Evolutionary conservation across 805 yeast species (phyloP).

Genomic region (Zygosaccharomyces rouxii): DNA sequence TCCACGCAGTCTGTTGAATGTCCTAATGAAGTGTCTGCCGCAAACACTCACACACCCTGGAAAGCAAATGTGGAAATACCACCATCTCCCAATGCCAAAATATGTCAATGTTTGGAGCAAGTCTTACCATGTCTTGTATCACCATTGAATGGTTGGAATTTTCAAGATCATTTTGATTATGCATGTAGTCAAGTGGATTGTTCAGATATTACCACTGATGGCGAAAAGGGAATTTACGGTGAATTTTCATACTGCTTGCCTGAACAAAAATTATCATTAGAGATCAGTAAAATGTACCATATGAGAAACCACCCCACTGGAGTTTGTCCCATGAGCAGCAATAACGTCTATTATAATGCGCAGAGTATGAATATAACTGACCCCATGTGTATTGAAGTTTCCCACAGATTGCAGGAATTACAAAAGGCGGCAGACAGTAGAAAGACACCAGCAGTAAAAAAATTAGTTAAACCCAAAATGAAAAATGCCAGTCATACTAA

Average conservation of each 20-base stretch:
- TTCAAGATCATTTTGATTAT: conserved; percentile 51
- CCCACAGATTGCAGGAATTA: background rate
- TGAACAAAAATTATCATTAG: conserved; percentile 57
- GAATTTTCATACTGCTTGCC: conserved; percentile 61
- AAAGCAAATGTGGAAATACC: conserved; percentile 58
- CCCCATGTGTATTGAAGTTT: background rate
- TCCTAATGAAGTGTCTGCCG: background rate
- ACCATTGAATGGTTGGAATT: conserved; percentile 45
- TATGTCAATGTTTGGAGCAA: conserved; percentile 58
- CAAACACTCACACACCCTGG: conserved; percentile 41
- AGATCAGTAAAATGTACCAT: conserved; percentile 58
- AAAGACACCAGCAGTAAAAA: background rate
- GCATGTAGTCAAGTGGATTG: conserved; percentile 59
- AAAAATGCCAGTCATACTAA: background rate
- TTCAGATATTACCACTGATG: conserved; percentile 54
- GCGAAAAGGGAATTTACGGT: conserved; percentile 59
- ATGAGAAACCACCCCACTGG: conserved; percentile 37
- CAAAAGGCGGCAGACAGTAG: background rate
- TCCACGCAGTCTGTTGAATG: conserved; percentile 16
- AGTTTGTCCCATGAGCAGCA: conserved; percentile 28
- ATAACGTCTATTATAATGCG: conserved; percentile 23
- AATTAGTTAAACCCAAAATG: background rate
- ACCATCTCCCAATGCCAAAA: conserved; percentile 57
- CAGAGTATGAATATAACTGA: conserved; percentile 7
- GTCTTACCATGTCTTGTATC: conserved; percentile 54